A percentile compares a stretch with the other conserved stretches of the same genome.
Evolutionary conservation across 345 rosid species (phyloP).

Genomic region (Hypericum androsaemum): DNA sequence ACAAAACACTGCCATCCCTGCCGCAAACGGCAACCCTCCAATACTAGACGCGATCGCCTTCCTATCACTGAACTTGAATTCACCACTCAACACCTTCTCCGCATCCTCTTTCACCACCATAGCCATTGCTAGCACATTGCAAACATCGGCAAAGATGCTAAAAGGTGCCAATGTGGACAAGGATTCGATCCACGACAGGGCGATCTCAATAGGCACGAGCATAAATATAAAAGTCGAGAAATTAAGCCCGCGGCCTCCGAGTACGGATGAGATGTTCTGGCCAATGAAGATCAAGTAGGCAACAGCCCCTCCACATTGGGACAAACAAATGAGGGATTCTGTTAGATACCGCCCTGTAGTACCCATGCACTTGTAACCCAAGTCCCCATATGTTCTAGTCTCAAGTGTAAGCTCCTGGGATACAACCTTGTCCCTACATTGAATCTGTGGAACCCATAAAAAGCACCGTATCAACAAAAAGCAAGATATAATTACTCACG

Average conservation of each 20-base stretch:
- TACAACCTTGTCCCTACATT: constrained; percentile 55
- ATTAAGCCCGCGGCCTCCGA: constrained; percentile 27
- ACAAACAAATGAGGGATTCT: constrained; percentile 56
- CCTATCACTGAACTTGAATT: constrained; percentile 63
- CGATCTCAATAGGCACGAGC: constrained; percentile 63
- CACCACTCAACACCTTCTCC: constrained; percentile 41
- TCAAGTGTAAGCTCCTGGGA: constrained; percentile 40
- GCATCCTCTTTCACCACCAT: constrained; percentile 68
- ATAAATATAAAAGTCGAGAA: constrained; percentile 47
- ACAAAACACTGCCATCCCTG: constrained; percentile 86
- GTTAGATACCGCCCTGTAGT: constrained; percentile 61
- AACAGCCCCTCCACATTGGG: constrained; percentile 84
- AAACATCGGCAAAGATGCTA: constrained; percentile 69
- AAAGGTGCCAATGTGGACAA: constrained; percentile 73
- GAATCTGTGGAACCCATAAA: constrained; percentile 31
- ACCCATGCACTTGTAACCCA: constrained; percentile 66
- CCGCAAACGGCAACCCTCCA: constrained; percentile 77
- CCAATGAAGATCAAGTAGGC: constrained; percentile 87
- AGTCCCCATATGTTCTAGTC: constrained; percentile 73
- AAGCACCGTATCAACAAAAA: neutral
- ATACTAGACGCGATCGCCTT: constrained; percentile 44
- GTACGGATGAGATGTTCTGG: constrained; percentile 59
- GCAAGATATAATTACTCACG: neutral
- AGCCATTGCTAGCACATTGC: constrained; percentile 65
- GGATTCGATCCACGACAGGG: constrained; percentile 63